Conservation (phyloP, 1,139 yeast genomes). For the Schizosaccharomyces versatilis region DNA sequence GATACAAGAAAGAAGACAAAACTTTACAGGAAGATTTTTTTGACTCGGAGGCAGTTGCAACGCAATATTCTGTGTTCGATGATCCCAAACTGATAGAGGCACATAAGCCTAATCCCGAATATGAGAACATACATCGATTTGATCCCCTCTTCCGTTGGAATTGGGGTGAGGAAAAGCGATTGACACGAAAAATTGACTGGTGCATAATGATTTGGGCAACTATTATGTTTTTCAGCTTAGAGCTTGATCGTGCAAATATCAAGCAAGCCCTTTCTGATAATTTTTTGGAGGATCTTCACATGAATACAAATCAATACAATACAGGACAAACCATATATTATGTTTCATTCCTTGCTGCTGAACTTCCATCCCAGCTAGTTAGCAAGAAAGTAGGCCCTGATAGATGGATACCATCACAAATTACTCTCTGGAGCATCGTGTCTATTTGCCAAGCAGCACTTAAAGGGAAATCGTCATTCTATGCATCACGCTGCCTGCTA, state of each 20-base stretch:
- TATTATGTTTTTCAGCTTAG: slow-evolving; percentile 29
- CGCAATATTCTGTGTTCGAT: slow-evolving; percentile 15
- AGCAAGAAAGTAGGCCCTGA: slow-evolving; percentile 34
- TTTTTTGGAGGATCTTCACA: slow-evolving; percentile 24
- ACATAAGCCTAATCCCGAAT: slow-evolving; percentile 26
- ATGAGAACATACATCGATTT: slow-evolving; percentile 27
- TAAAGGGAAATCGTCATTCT: slow-evolving; percentile 21
- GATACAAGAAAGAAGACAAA: no score
- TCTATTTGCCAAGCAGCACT: slow-evolving; percentile 27
- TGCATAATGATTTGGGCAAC: slow-evolving; percentile 28
- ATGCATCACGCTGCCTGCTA: slow-evolving; percentile 40
- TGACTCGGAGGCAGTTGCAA: slow-evolving; percentile 13
- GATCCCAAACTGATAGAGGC: slow-evolving; percentile 26
- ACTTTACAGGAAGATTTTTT: no score
- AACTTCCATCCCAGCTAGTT: slow-evolving; percentile 32
- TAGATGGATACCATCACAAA: slow-evolving; percentile 32
- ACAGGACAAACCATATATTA: slow-evolving; percentile 27
- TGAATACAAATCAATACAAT: slow-evolving; percentile 31
- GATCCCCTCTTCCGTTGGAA: slow-evolving; percentile 32
- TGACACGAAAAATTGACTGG: slow-evolving; percentile 26
- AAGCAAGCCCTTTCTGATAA: slow-evolving; percentile 31
- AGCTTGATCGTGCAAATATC: slow-evolving; percentile 32
- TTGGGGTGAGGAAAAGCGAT: slow-evolving; percentile 23
- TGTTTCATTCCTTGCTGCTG: slow-evolving; percentile 27
- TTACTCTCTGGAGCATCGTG: slow-evolving; percentile 30